Evolutionary conservation across 2,329 filamentous ascomycete genomes (phyloP), one percentile per base, ranked within the genome.

Genomic region (Xylariaceae sp.): DNA sequence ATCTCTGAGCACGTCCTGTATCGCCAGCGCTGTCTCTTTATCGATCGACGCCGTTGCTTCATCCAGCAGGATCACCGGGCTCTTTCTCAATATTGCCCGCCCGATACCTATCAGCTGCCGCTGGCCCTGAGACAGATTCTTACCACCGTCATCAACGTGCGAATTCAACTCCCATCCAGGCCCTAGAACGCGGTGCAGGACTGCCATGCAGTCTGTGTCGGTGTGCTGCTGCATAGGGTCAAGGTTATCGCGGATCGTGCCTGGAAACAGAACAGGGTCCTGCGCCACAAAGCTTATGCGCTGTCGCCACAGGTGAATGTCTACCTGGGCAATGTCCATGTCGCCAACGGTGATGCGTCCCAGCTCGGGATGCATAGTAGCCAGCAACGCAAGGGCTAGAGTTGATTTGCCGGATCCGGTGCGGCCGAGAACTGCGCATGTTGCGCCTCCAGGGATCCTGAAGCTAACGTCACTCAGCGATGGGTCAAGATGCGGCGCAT

Each of bases 341-440:
- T 56, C 62, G 34, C 80, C 79, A 40, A 83, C 74, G 16, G 59
- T 68, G 34, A 83, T 71, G n/a, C 56, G 58, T 1, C 79, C 79
- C 1, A 61, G 57, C 2, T 59, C 60, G 0, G 79, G 75, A 1
- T 72, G 67, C 32, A 81, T 67, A 0, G 77, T 79, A 3, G 72
- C 75, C 0, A 81, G 68, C 1, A 83, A 66, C 2, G 75, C 74
- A 22, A 82, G 72, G 2, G 78, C 79, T 2, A 83, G 67, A 0
- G 89, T 95, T 19, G 85, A 90, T 65, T 96, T 96, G 13, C 89
- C 89, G 0, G 87, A 93, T 0, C 87, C 84, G 0, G 90, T 95
- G 28, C 89, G 81, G 1, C 89, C 89, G 1, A 91, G 83, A 4
- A 95, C 78, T 0, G 77, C 76, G 30, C 78, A 79, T 0, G 75